Evolutionary conservation across 1,284 basidiomycete species (phyloP).

Genomic region (Puccinia hordei): DNA sequence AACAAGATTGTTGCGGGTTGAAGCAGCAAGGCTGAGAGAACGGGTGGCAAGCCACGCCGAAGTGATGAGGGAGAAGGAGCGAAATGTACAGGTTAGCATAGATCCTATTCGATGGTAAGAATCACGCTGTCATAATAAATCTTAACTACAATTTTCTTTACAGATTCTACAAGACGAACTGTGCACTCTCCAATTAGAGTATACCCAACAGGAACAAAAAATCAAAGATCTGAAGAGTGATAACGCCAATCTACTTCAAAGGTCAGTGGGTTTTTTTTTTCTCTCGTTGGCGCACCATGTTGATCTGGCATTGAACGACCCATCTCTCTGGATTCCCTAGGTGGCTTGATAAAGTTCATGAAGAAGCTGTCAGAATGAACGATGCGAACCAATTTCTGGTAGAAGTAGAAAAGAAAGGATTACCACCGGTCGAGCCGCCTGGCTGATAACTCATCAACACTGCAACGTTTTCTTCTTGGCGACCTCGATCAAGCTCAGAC

Average conservation of each 20-base stretch:
- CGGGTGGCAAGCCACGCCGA: constrained; percentile 44
- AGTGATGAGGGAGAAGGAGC: constrained; percentile 45
- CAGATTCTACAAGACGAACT: constrained; percentile 94
- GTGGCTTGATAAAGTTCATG: constrained; percentile 91
- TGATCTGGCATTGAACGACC: not conserved
- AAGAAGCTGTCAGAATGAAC: constrained; percentile 92
- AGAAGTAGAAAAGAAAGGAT: constrained; percentile 49
- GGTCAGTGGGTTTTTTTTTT: constrained; percentile 57
- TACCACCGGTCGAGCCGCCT: constrained; percentile 30
- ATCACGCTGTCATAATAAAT: not conserved
- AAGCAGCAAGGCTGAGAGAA: constrained; percentile 66
- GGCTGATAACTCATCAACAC: not conserved
- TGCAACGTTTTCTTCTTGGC: too few species aligned
- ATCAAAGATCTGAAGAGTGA: constrained; percentile 83
- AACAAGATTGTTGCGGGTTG: constrained; percentile 71
- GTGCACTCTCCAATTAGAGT: constrained; percentile 82
- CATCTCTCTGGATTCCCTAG: constrained; percentile 9
- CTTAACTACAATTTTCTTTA: not conserved
- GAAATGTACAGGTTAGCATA: constrained; percentile 35
- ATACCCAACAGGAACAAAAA: constrained; percentile 81
- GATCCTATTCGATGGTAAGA: not conserved
- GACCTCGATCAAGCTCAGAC: not conserved
- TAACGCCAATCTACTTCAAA: constrained; percentile 88
- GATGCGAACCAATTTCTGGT: constrained; percentile 60
- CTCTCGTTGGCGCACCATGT: not conserved